Conservation (phyloP, 2,329 filamentous ascomycete species). For the Curvularia sp. region DNA sequence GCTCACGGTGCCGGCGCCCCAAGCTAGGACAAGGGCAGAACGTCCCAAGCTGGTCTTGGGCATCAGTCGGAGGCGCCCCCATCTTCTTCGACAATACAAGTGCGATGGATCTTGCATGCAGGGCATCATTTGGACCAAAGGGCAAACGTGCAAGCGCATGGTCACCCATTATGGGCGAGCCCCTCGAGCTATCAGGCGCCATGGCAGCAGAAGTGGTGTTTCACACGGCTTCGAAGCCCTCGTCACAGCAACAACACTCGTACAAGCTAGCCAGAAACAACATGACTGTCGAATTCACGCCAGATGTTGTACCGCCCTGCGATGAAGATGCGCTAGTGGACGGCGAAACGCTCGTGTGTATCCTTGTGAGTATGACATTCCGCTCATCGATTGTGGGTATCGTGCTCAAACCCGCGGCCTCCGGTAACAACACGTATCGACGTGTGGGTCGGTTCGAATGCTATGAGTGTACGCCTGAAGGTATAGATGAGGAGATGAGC, state of each 20-base stretch:
- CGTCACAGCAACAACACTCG: conserved; percentile 15
- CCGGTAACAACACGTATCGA: conserved; percentile 33
- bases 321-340: conserved; percentile 37
- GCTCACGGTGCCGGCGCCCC: conserved; percentile 35
- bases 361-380: conserved; percentile 48
- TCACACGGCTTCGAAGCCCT: conserved; percentile 15
- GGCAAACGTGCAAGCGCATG: conserved; percentile 33
- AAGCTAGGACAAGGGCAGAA: conserved; percentile 25
- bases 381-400: conserved; percentile 46
- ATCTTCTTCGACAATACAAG: conserved; percentile 47
- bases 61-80: conserved; percentile 45
- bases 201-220: conserved; percentile 45
- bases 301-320: conserved; percentile 38
- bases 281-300: conserved; percentile 43
- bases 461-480: conserved; percentile 43
- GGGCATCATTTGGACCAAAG: conserved; percentile 37
- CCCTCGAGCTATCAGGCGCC: conserved; percentile 41
- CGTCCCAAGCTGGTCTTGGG: conserved; percentile 49
- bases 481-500: conserved; percentile 38
- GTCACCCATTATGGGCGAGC: conserved; percentile 42
- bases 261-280: conserved; percentile 39
- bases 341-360: conserved; percentile 43
- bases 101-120: conserved; percentile 48
- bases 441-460: conserved; percentile 48
- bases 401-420: conserved; percentile 34